phyloP scores from a whole-genome alignment of 2,329 filamentous ascomycete genomes.

The Periconia sp. region DNA sequence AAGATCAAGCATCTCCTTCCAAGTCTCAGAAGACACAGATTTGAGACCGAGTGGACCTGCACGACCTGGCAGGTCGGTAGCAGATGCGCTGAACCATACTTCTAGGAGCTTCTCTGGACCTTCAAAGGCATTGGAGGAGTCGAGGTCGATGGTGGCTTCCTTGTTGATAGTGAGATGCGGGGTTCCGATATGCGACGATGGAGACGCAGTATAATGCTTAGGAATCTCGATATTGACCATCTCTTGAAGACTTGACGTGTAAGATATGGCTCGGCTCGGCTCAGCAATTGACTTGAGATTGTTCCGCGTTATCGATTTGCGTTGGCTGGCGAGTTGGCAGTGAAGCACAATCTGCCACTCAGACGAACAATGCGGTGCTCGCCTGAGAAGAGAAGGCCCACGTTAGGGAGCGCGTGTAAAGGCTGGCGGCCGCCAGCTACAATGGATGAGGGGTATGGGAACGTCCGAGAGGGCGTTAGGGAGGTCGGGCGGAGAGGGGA shows the following conservation, averaged over 20 bases:
- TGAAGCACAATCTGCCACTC: slow-evolving; percentile 97
- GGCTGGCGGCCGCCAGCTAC: slow-evolving; percentile 90
- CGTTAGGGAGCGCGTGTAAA: slow-evolving; percentile 60
- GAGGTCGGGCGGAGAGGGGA: slow-evolving; percentile 82
- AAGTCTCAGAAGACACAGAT: slow-evolving; percentile 79
- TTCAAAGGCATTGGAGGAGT: slow-evolving; percentile 96
- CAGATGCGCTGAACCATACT: slow-evolving; percentile 93
- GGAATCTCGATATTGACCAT: slow-evolving; percentile 88
- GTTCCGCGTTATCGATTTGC: slow-evolving; percentile 3
- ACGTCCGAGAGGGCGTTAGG: slow-evolving; percentile 84
- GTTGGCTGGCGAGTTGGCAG: slow-evolving; percentile 45
- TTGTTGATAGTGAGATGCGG: slow-evolving; percentile 96
- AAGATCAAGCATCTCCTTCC: slow-evolving; percentile 96
- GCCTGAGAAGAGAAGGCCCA: slow-evolving; percentile 98
- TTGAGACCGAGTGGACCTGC: slow-evolving; percentile 82
- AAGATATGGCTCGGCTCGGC: slow-evolving; percentile 20
- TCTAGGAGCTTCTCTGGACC: slow-evolving; percentile 97
- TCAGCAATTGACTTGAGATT: slow-evolving; percentile 7
- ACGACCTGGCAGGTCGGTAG: slow-evolving; percentile 72
- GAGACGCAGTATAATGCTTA: slow-evolving; percentile 80
- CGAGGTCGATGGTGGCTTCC: slow-evolving; percentile 88
- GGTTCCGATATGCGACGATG: slow-evolving; percentile 76
- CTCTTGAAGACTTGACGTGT: slow-evolving; percentile 54
- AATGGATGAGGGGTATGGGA: slow-evolving; percentile 57
- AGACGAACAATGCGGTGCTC: slow-evolving; percentile 95